Percentiles rank a stretch among this genome's conserved stretches.
Conservation (phyloP, 371 early-diverging fungal species). For the Mucor velutinosus region DNA sequence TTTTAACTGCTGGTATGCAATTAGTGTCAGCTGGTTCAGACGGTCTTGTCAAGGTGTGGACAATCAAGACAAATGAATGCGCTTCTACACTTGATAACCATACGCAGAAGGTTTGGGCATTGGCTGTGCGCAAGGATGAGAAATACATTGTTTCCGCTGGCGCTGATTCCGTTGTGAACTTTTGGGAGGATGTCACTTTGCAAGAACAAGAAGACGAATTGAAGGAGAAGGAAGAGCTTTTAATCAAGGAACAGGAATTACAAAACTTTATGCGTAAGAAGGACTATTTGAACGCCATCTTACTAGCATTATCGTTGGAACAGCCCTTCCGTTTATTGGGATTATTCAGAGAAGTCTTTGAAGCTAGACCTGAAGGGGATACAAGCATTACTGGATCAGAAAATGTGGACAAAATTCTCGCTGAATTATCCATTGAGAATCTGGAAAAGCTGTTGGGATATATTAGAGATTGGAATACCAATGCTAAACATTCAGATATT, state of each 20-base stretch:
- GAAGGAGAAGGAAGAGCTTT: constrained; percentile 67
- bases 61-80: constrained; percentile 87
- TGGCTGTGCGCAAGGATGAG: constrained; percentile 78
- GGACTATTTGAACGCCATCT: constrained; percentile 92
- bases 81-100: constrained; percentile 90
- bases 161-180: constrained; percentile 85
- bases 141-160: constrained; percentile 82
- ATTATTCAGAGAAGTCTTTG: constrained; percentile 72
- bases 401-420: constrained; percentile 68
- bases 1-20: constrained; percentile 88
- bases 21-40: constrained; percentile 88
- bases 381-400: constrained; percentile 63
- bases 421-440: constrained; percentile 57
- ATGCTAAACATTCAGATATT: constrained; percentile 73
- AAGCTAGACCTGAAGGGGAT: constrained; percentile 52
- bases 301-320: constrained; percentile 86
- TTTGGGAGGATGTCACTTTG: constrained; percentile 92
- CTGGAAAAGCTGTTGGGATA: constrained; percentile 80
- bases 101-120: constrained; percentile 93
- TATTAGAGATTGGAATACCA: constrained; percentile 95
- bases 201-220: constrained; percentile 76
- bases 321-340: constrained; percentile 84
- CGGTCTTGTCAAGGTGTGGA: constrained; percentile 95
- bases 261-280: constrained; percentile 81
- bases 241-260: constrained; percentile 85